Base-by-base conservation (phyloP, 768 basidiomycete genomes). In the Erythrobasidium yunnanense region DNA sequence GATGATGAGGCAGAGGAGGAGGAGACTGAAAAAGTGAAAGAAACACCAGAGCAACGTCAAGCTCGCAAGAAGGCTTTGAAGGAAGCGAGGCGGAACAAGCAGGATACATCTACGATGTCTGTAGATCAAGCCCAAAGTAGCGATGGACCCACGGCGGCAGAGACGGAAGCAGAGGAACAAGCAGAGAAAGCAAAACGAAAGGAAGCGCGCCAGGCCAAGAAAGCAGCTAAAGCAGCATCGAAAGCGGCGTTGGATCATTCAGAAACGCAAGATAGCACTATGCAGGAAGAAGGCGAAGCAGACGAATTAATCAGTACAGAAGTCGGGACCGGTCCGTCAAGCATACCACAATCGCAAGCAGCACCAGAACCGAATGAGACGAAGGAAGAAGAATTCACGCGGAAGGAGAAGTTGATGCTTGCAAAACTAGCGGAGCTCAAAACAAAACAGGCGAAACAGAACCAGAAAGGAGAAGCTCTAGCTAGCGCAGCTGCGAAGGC, bases 61-160 rank as follows among this genome's bases (percentile, higher is more conserved):
- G 70, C 68, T 69, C 66, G 55, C 33, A 72, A 70, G 69, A 70
- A 63, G 8, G 65, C 56, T 32, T 49, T 57, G 1, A 54, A 69
- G 23, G 68, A 71, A 23, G 47, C 47, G 23, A 60, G 69, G 34
- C 66, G 69, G 8, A 50, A 47, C 71, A 73, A 42, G 72, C 72
- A 47, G 74, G 70, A 66, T 67, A 62, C 29, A 49, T 62, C 67
- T 51, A 25, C 46, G n/a, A n/a, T n/a, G n/a, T n/a, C n/a, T n/a
- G n/a, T n/a, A n/a, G n/a, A n/a, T n/a, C n/a, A n/a, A n/a, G n/a
- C n/a, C 56, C 29, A 45, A 20, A 53, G 38, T 49, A 15, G 3
- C 13, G 7, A 58, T 50, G 18, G 45, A 52, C 29, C 47, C 22
- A 7, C 15, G 22, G 46, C 42, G 6, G 18, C 1, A 20, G 0